Evolutionary conservation across 192 early-diverging fungal species (phyloP).

Genomic region (Blastocladiella britannica): DNA sequence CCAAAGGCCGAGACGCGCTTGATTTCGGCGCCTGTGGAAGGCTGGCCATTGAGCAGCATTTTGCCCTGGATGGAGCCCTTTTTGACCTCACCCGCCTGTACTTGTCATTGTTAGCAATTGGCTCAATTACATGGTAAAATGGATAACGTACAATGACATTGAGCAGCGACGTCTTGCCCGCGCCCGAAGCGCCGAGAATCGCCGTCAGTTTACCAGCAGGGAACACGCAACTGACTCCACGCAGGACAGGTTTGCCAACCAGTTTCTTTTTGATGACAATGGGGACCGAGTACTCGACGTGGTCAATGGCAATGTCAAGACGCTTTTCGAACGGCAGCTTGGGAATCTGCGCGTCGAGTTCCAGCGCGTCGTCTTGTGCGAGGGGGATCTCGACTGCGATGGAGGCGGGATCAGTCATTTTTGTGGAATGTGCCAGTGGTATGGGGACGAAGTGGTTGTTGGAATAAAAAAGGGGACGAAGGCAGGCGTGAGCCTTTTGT

Average conservation of each 20-base stretch:
- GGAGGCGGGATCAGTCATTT: too few species aligned
- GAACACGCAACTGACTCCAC: too few species aligned
- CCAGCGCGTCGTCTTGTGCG: too few species aligned
- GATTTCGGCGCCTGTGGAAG: slow-evolving; percentile 39
- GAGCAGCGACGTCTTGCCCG: slow-evolving; percentile 6
- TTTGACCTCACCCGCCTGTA: background rate
- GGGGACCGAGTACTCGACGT: background rate
- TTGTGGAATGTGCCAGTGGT: too few species aligned
- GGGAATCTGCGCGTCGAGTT: background rate
- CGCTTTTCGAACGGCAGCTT: background rate
- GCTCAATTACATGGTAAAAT: too few species aligned
- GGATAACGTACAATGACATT: slow-evolving; percentile 1
- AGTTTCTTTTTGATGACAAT: background rate
- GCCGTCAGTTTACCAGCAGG: slow-evolving; percentile 2
- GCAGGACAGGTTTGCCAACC: too few species aligned
- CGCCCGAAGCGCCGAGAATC: slow-evolving; percentile 6
- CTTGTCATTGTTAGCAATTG: too few species aligned
- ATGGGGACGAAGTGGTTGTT: too few species aligned
- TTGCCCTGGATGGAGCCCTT: slow-evolving; percentile 20
- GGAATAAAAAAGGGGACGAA: too few species aligned
- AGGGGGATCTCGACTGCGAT: too few species aligned
- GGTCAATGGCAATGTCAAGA: background rate
- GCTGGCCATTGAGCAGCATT: slow-evolving; percentile 31
- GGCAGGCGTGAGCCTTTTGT: too few species aligned
- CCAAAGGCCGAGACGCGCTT: slow-evolving; percentile 29